These are phyloP conservation scores for Anethum foeniculum DNA, from an alignment of 140 eudicot genomes.

Conservation along the genomic window DNA sequence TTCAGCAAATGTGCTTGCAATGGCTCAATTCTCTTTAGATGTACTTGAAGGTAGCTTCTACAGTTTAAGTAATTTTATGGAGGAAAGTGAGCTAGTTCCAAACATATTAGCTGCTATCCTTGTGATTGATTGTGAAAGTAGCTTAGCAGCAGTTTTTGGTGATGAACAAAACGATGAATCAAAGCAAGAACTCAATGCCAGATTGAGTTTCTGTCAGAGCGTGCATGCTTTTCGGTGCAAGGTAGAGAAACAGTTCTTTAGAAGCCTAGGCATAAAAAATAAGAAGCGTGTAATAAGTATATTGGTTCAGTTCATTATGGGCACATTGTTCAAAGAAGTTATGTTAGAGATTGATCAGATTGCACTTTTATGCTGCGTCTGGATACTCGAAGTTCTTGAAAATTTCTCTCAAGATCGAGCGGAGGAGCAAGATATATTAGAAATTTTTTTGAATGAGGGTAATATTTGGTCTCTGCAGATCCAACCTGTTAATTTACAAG, in stretches of 20 bases:
- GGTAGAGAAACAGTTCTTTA: constrained; percentile 20
- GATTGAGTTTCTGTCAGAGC: constrained; percentile 46
- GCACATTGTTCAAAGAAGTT: constrained; percentile 40
- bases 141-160: constrained; percentile 24
- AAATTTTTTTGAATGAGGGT: constrained; percentile 44
- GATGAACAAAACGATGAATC: constrained; percentile 29
- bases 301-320: constrained; percentile 48
- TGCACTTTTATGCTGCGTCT: constrained; percentile 50
- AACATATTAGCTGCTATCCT: constrained; percentile 49
- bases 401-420: constrained; percentile 41
- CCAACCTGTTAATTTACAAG: constrained; percentile 34
- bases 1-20: constrained; percentile 32
- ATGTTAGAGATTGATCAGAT: constrained; percentile 35
- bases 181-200: constrained; percentile 21
- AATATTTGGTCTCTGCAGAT: constrained; percentile 61
- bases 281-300: constrained; percentile 29
- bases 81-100: constrained; percentile 41
- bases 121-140: constrained; percentile 67
- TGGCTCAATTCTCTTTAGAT: constrained; percentile 64
- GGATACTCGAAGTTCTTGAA: constrained; percentile 50
- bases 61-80: constrained; percentile 31
- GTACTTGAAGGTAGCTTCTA: constrained; percentile 56
- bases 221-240: constrained; percentile 50
- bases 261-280: constrained; percentile 25
- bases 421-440: constrained; percentile 65